Evolutionary conservation across 352 stramenopile genomes (phyloP).

Genomic region (Pythium brachiatum): DNA sequence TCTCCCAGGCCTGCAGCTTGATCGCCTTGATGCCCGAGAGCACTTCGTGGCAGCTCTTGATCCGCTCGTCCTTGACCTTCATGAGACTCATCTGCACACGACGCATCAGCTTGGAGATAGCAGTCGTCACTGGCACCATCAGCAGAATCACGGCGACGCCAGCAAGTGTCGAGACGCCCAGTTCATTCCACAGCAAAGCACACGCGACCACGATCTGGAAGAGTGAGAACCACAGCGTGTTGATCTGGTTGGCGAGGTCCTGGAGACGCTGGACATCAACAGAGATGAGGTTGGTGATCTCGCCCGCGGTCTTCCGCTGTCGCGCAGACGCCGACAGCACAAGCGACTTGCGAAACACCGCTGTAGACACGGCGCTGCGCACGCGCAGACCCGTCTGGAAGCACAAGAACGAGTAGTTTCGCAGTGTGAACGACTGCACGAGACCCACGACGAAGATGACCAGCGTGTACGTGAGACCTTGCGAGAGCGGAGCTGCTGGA

Average conservation of each 20-base stretch:
- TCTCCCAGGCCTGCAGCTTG: constrained; percentile 86
- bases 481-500: constrained; percentile 40
- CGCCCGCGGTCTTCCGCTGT: background rate
- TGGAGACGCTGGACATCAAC: background rate
- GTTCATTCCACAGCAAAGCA: constrained; percentile 50
- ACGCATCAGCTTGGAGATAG: constrained; percentile 13
- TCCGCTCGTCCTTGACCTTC: constrained; percentile 39
- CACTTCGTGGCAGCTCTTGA: constrained; percentile 91
- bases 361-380: constrained; percentile 56
- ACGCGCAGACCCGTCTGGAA: constrained; percentile 71
- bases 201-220: constrained; percentile 20
- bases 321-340: background rate
- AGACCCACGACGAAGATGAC: constrained; percentile 65
- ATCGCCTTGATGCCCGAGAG: constrained; percentile 83
- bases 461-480: constrained; percentile 51
- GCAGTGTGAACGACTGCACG: constrained; percentile 64
- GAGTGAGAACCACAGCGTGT: constrained; percentile 16
- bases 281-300: constrained; percentile 1
- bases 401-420: constrained; percentile 81
- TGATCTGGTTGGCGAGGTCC: constrained; percentile 17
- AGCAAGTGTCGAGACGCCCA: constrained; percentile 80
- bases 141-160: constrained; percentile 90
- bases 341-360: constrained; percentile 22
- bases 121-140: constrained; percentile 6
- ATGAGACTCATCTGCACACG: constrained; percentile 14